Base-by-base conservation (phyloP, 345 rosid genomes). In the Iberis pinnata region DNA sequence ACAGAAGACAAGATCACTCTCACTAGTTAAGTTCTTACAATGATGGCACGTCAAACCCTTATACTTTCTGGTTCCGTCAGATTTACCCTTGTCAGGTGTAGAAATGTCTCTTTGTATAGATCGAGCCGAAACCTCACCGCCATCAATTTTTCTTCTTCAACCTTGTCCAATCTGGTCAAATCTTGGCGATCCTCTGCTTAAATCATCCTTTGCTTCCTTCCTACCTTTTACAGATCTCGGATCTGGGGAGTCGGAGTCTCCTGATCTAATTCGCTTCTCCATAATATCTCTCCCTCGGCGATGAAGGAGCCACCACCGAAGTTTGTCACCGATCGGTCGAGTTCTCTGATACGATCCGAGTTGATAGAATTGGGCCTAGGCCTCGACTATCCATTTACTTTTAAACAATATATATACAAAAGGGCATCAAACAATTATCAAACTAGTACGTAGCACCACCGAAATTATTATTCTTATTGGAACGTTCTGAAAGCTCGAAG, bases 21-120 rank as follows among this genome's bases (percentile, higher is more conserved):
- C 11, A 2, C 2, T 50, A 9, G 8, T 57, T 6, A 57, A 22
- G 47, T 9, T 43, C 64, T 65, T 65, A 57, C 70, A 65, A 1
- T 65, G 70, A 57, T 65, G 64, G 18, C 70, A 65, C 2, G 69
- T 64, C 46, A 49, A 64, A 11, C 70, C 46, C 44, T 2, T 3
- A 49, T 11, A 18, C 14, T 13, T 33, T 43, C 18, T 49, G 11
- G 5, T 47, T 35, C 63, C 64, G 25, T 42, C 40, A 49, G 40
- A 41, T 24, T 42, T 35, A 65, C 63, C 69, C 0, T 29, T 29
- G 2, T 56, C 38, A 0, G 63, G 38, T 2, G 43, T 12, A 38
- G 18, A 36, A 1, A 44, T 12, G 25, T 63, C 56, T 29, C 19
- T 39, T 16, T 20, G n/a, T 7, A 14, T 22, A 45, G 61, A 53